Evolutionary conservation across 108 stramenopile species (phyloP).

Genomic region (Schizochytrium sp.): DNA sequence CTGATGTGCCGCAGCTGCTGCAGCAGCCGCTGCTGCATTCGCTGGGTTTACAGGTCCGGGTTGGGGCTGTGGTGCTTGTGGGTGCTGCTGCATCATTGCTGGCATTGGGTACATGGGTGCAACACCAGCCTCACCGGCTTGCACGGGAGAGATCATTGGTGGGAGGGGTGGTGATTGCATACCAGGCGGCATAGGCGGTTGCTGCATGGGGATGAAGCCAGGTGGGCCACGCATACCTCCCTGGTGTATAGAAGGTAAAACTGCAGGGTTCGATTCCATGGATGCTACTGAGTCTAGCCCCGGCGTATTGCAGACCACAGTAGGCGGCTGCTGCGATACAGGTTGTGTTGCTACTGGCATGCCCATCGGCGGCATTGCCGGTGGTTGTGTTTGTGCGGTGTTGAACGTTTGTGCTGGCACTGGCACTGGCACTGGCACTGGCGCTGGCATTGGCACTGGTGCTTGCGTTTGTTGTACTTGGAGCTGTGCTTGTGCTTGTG

Average conservation of each 20-base stretch:
- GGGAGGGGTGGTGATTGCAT: background rate
- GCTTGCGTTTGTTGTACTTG: too few species aligned
- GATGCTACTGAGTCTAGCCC: background rate
- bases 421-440: too few species aligned
- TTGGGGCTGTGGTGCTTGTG: background rate
- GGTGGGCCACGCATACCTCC: background rate
- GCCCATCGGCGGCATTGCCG: too few species aligned
- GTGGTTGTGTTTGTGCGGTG: too few species aligned
- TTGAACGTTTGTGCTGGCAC: too few species aligned
- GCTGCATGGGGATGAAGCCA: conserved; percentile 7
- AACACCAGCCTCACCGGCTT: too few species aligned
- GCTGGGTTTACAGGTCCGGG: background rate
- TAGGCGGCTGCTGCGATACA: too few species aligned
- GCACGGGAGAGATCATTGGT: too few species aligned
- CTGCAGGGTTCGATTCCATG: background rate
- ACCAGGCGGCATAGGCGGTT: background rate
- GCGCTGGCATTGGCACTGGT: too few species aligned
- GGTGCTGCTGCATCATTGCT: background rate
- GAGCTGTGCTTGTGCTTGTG: too few species aligned
- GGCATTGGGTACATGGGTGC: background rate
- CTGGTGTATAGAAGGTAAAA: background rate
- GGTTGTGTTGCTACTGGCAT: too few species aligned
- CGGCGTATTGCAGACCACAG: too few species aligned
- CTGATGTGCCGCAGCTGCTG: background rate
- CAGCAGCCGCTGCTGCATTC: conserved; percentile 4